Conservation (phyloP, 345 rosid genomes). For the Raphanus raphanistrum region DNA sequence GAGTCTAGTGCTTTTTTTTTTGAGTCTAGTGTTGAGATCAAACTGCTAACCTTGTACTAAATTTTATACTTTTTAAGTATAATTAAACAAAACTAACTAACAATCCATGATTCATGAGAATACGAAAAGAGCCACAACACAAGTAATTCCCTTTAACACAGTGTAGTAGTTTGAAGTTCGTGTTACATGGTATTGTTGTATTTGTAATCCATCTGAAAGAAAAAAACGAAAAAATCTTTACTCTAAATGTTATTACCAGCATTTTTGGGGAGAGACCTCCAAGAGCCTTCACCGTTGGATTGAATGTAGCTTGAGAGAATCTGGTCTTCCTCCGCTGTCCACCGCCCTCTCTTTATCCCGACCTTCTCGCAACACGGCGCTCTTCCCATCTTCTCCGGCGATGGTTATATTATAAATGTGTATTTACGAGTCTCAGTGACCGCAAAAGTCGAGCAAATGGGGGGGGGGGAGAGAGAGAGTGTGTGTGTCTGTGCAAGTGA, state of each 20-base stretch:
- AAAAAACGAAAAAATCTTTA: background rate
- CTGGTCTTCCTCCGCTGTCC: conserved; percentile 44
- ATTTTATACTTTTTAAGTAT: background rate
- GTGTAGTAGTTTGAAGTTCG: background rate
- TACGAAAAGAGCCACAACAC: conserved; percentile 8
- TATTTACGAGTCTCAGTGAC: background rate
- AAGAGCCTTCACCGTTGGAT: conserved; percentile 42
- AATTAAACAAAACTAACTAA: background rate
- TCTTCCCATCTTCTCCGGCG: conserved; percentile 55
- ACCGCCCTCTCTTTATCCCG: conserved; percentile 41
- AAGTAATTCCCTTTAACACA: background rate
- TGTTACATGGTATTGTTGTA: background rate
- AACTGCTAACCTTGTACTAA: background rate
- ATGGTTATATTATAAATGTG: conserved; percentile 43
- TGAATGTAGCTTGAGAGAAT: conserved; percentile 39
- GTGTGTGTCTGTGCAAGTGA: background rate
- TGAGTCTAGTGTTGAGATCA: background rate
- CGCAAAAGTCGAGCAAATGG: conserved; percentile 1
- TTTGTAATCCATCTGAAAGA: background rate
- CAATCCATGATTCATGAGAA: background rate
- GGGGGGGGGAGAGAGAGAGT: background rate
- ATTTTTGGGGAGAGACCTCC: conserved; percentile 45
- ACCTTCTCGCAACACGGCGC: conserved; percentile 45
- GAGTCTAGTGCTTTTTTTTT: background rate
- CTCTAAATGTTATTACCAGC: conserved; percentile 25